Percentiles rank a stretch among this genome's conserved stretches.
phyloP scores from a whole-genome alignment of 2,329 filamentous ascomycete species.

The Aspergillus quadrilineatus region DNA sequence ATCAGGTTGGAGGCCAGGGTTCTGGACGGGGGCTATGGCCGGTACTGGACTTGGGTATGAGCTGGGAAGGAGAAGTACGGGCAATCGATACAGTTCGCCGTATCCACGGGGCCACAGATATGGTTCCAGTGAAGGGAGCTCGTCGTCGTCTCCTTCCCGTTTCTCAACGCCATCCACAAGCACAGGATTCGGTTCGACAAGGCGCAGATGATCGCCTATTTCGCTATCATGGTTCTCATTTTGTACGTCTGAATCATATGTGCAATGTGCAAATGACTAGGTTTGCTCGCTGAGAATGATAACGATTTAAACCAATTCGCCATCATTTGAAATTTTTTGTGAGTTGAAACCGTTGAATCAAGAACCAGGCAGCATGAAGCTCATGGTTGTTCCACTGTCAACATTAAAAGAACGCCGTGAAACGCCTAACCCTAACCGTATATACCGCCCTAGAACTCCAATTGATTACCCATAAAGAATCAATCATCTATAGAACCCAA shows the following conservation, averaged over 20 bases:
- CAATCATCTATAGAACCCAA: slow-evolving; percentile 41
- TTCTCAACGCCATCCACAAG: slow-evolving; percentile 36
- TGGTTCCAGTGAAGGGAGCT: slow-evolving; percentile 36
- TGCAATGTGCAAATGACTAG: not conserved
- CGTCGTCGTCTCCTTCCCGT: slow-evolving; percentile 29
- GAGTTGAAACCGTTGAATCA: not conserved
- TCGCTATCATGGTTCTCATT: not conserved
- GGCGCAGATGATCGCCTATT: slow-evolving; percentile 31
- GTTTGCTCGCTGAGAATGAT: slow-evolving; percentile 1
- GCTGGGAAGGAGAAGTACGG: slow-evolving; percentile 32
- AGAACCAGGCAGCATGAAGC: not conserved
- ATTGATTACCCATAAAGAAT: slow-evolving; percentile 13
- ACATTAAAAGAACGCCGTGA: slow-evolving; percentile 10
- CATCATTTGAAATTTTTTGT: not conserved
- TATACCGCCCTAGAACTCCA: slow-evolving; percentile 4
- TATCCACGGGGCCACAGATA: slow-evolving; percentile 19
- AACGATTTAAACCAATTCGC: not conserved
- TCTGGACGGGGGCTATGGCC: slow-evolving; percentile 47
- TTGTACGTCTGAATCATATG: not conserved
- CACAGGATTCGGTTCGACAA: slow-evolving; percentile 49
- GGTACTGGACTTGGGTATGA: slow-evolving; percentile 46
- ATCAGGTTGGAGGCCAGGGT: slow-evolving; percentile 46
- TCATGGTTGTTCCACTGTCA: not conserved
- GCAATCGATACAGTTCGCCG: slow-evolving; percentile 16
- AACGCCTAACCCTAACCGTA: slow-evolving; percentile 8